These are phyloP conservation scores for Cucumis melo DNA, from an alignment of 306 rosid genomes.

Conservation along the genomic window DNA sequence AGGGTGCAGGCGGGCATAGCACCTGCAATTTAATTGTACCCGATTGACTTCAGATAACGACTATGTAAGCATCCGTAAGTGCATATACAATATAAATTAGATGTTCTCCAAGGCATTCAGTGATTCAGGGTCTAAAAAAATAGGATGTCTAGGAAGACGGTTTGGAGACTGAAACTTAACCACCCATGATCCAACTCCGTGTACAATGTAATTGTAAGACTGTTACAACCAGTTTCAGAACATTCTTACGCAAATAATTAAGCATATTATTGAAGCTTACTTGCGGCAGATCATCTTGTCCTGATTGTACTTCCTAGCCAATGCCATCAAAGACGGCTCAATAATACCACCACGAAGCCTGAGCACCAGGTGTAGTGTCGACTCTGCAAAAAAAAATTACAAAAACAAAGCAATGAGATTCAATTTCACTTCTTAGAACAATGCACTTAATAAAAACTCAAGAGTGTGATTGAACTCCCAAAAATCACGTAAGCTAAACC, in stretches of 20 bases:
- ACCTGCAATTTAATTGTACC: constrained; percentile 24
- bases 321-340: constrained; percentile 94
- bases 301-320: constrained; percentile 94
- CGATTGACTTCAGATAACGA: not conserved
- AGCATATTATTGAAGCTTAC: constrained; percentile 23
- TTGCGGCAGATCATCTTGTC: constrained; percentile 97
- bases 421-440: not conserved
- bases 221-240: not conserved
- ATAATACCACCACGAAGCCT: constrained; percentile 99
- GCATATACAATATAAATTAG: too few species aligned
- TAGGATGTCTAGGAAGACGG: not conserved
- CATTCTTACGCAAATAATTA: not conserved
- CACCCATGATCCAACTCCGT: not conserved
- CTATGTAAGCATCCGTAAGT: not conserved
- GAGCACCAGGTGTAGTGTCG: constrained; percentile 91
- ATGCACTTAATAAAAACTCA: not conserved
- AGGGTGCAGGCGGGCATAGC: constrained; percentile 91
- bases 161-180: not conserved
- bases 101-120: not conserved
- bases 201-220: not conserved
- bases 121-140: not conserved
- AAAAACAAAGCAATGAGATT: not conserved
- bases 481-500: not conserved
- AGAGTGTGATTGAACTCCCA: not conserved
- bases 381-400: constrained; percentile 32